Percentiles rank a stretch among this genome's conserved stretches.
These are phyloP conservation scores for Rhizopogon roseolus DNA, from an alignment of 768 basidiomycete species.

Conservation along the genomic window DNA sequence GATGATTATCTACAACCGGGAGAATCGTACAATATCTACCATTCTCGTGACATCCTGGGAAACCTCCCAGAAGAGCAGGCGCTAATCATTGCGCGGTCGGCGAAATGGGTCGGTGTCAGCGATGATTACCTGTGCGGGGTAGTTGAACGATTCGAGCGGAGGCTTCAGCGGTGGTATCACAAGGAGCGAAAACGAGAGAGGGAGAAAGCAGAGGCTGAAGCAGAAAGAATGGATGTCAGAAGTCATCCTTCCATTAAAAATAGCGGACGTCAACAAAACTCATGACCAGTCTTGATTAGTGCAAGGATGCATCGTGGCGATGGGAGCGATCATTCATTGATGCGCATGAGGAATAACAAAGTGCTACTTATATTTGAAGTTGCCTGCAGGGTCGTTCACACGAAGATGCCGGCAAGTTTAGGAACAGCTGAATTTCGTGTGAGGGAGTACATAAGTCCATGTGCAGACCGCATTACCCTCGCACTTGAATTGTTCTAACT, in stretches of 20 bases:
- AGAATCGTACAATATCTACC: constrained; percentile 58
- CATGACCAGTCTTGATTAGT: no score
- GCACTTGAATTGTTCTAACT: background rate
- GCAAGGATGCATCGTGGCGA: background rate
- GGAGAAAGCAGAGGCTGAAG: constrained; percentile 7
- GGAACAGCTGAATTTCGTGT: background rate
- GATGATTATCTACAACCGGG: constrained; percentile 44
- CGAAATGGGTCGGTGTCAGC: constrained; percentile 50
- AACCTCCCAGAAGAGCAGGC: constrained; percentile 46
- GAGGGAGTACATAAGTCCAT: constrained; percentile 3
- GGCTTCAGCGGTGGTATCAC: constrained; percentile 50
- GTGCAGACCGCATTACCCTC: background rate
- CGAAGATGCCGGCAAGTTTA: background rate
- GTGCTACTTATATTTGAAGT: background rate
- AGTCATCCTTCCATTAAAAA: background rate
- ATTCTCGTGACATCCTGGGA: constrained; percentile 64
- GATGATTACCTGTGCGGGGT: constrained; percentile 47
- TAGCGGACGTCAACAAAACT: background rate
- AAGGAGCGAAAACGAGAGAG: constrained; percentile 17
- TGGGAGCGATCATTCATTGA: background rate
- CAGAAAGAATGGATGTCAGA: background rate
- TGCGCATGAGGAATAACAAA: background rate
- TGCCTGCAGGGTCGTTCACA: background rate
- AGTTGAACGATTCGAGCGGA: constrained; percentile 63
- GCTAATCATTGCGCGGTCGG: constrained; percentile 46